Evolutionary conservation across 306 rosid genomes (phyloP).

Genomic region (Dicorynia guianensis): DNA sequence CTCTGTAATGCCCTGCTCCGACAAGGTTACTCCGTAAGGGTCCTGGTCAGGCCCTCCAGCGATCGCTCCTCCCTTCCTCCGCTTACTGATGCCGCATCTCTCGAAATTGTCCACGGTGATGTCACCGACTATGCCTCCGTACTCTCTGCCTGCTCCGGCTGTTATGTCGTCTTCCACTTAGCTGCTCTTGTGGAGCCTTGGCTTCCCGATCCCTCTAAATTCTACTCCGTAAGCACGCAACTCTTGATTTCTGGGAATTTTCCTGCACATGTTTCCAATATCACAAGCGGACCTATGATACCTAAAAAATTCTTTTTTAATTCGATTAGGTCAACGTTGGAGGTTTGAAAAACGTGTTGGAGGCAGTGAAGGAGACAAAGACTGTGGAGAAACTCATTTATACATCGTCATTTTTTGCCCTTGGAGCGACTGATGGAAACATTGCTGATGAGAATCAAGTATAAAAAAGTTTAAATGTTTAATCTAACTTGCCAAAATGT

Average conservation of each 20-base stretch:
- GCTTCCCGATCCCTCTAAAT: conserved; percentile 89
- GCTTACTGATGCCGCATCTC: conserved; percentile 11
- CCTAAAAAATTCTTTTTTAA: background rate
- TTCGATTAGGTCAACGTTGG: conserved; percentile 72
- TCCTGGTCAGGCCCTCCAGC: conserved; percentile 82
- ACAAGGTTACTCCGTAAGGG: conserved; percentile 68
- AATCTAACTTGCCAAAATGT: background rate
- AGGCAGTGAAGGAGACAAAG: conserved; percentile 71
- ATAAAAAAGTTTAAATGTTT: background rate
- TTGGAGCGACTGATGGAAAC: conserved; percentile 77
- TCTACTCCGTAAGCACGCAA: conserved; percentile 56
- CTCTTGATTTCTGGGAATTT: background rate
- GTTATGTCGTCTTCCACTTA: conserved; percentile 80
- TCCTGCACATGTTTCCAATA: too few relatives aligned
- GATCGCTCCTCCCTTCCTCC: conserved; percentile 75
- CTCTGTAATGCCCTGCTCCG: conserved; percentile 66
- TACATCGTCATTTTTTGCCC: conserved; percentile 88
- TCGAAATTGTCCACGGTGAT: conserved; percentile 81
- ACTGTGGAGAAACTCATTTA: conserved; percentile 75
- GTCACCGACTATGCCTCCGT: conserved; percentile 74
- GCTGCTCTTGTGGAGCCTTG: conserved; percentile 96
- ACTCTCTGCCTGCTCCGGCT: conserved; percentile 71
- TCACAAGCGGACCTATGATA: background rate
- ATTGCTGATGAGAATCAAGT: conserved; percentile 83
- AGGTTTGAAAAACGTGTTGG: conserved; percentile 77